Conservation (phyloP, 371 early-diverging fungal genomes). For the Syncephalastrum sp. region DNA sequence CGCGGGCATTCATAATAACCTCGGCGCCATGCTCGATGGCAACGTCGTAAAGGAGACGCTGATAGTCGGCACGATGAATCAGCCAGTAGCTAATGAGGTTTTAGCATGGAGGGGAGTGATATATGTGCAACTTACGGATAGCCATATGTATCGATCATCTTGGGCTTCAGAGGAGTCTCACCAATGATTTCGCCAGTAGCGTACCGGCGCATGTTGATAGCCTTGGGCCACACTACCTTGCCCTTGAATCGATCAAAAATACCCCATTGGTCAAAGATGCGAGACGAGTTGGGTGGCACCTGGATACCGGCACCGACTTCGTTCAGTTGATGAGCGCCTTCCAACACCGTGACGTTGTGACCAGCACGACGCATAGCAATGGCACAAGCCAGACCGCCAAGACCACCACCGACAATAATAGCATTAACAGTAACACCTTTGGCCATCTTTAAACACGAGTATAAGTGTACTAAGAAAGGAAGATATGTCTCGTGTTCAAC, state of each 20-base stretch:
- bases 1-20: conserved; percentile 21
- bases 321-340: conserved; percentile 19
- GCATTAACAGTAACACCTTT: conserved; percentile 10
- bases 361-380: conserved; percentile 24
- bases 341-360: conserved; percentile 24
- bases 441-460: neutral
- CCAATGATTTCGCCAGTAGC: conserved; percentile 27
- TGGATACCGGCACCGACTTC: conserved; percentile 35
- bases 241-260: conserved; percentile 19
- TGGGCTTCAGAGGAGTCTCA: conserved; percentile 20
- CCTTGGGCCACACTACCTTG: conserved; percentile 25
- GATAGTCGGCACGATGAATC: conserved; percentile 28
- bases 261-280: conserved; percentile 23
- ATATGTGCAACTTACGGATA: conserved; percentile 24
- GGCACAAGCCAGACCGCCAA: conserved; percentile 30
- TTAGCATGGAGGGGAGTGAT: neutral
- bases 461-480: conserved; percentile 3
- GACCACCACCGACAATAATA: conserved; percentile 25
- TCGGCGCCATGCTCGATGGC: conserved; percentile 19
- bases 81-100: conserved; percentile 19
- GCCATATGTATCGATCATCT: conserved; percentile 22
- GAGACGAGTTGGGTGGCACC: conserved; percentile 27
- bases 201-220: conserved; percentile 28
- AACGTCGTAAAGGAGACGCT: conserved; percentile 20
- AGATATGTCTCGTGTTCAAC: neutral